These are phyloP conservation scores for Cryptococcus hybrid DNA, from an alignment of 1,284 basidiomycete species.

Conservation along the genomic window DNA sequence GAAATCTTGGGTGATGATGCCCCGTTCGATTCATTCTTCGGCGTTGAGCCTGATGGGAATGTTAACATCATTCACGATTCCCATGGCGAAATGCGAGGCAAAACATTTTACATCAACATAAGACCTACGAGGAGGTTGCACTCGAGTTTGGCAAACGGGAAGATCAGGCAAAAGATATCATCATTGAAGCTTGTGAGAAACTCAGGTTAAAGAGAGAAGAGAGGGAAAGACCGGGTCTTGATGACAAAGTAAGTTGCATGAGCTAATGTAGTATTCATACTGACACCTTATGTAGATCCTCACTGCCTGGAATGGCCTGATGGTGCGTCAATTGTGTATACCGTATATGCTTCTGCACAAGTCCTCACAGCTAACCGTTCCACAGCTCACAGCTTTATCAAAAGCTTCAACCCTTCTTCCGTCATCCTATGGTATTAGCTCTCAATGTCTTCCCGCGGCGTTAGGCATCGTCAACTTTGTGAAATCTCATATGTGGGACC, in stretches of 20 bases:
- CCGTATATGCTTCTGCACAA: neutral
- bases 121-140: slow-evolving; percentile 14
- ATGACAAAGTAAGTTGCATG: slow-evolving; percentile 47
- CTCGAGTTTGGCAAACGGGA: slow-evolving; percentile 20
- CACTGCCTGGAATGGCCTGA: slow-evolving; percentile 55
- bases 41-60: slow-evolving; percentile 50
- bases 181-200: slow-evolving; percentile 25
- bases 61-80: slow-evolving; percentile 52
- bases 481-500: slow-evolving; percentile 29
- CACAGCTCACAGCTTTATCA: slow-evolving; percentile 32
- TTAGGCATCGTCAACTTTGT: slow-evolving; percentile 28
- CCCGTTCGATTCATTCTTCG: slow-evolving; percentile 45
- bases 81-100: slow-evolving; percentile 51
- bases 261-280: no score
- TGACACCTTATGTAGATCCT: slow-evolving; percentile 28
- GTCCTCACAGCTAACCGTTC: no score
- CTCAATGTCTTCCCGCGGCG: slow-evolving; percentile 16
- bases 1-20: slow-evolving; percentile 42
- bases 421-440: slow-evolving; percentile 18
- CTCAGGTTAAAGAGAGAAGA: slow-evolving; percentile 47
- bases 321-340: slow-evolving; percentile 37
- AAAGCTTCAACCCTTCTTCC: slow-evolving; percentile 22
- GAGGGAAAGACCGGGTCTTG: slow-evolving; percentile 52
- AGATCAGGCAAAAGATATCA: slow-evolving; percentile 29
- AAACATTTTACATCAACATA: slow-evolving; percentile 30